phyloP scores from a whole-genome alignment of 371 early-diverging fungal genomes.

The Racocetra persica region DNA sequence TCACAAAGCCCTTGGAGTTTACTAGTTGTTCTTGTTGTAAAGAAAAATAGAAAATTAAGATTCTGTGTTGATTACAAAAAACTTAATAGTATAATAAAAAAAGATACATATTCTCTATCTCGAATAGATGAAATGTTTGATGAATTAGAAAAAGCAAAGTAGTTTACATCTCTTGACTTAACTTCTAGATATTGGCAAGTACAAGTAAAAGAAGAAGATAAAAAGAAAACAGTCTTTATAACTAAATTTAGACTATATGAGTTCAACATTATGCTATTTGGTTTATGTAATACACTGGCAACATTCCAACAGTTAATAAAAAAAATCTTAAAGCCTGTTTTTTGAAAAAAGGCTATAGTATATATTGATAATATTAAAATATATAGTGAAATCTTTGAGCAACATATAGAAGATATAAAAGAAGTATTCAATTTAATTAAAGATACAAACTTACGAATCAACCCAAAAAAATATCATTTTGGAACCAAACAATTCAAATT shows the following conservation, averaged over 20 bases:
- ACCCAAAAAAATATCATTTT: slow-evolving; percentile 29
- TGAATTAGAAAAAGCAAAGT: too few relatives aligned
- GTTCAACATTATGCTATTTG: neutral
- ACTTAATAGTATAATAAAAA: too few relatives aligned
- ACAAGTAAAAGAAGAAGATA: too few relatives aligned
- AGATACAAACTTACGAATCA: neutral
- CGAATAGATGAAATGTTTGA: too few relatives aligned
- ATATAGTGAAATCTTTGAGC: neutral
- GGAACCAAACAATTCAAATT: neutral
- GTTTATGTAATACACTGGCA: neutral
- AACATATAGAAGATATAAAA: slow-evolving; percentile 25
- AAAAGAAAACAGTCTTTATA: too few relatives aligned
- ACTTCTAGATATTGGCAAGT: too few relatives aligned
- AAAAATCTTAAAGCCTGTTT: slow-evolving; percentile 40
- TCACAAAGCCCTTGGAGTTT: neutral
- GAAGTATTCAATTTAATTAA: slow-evolving; percentile 2
- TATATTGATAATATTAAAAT: slow-evolving; percentile 53
- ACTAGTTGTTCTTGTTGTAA: neutral
- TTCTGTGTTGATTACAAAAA: too few relatives aligned
- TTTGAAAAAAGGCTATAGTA: slow-evolving; percentile 38
- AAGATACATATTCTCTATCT: too few relatives aligned
- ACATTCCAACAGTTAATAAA: slow-evolving; percentile 54
- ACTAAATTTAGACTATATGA: too few relatives aligned
- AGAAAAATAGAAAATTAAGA: too few relatives aligned
- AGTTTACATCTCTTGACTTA: too few relatives aligned